Percentiles rank a stretch among this genome's conserved stretches.
These are phyloP conservation scores for Fusarium clavum DNA, from an alignment of 2,329 filamentous ascomycete genomes.

Conservation along the genomic window DNA sequence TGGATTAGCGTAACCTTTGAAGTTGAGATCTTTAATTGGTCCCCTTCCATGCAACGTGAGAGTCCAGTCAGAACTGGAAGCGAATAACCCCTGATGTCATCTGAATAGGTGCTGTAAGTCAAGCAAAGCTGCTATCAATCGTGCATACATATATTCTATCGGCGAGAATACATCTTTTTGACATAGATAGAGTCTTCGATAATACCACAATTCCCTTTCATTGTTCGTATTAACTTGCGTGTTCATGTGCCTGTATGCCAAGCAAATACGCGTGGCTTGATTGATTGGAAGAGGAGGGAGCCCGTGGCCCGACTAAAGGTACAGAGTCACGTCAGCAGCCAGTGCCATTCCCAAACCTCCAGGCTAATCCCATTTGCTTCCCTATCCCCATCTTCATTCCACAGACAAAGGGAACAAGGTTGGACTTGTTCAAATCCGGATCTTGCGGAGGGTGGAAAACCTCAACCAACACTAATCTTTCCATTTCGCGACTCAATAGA, in stretches of 20 bases:
- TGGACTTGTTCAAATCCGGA: constrained; percentile 37
- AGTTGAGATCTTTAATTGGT: background rate
- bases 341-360: background rate
- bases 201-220: background rate
- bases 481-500: constrained; percentile 4
- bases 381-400: constrained; percentile 16
- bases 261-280: constrained; percentile 34
- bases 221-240: constrained; percentile 5
- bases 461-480: constrained; percentile 14
- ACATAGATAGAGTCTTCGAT: background rate
- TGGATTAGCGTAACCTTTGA: constrained; percentile 43
- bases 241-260: constrained; percentile 32
- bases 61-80: constrained; percentile 7
- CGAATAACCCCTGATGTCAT: constrained; percentile 31
- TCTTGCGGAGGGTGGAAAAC: constrained; percentile 16
- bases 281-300: constrained; percentile 35
- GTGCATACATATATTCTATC: background rate
- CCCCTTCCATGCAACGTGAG: background rate
- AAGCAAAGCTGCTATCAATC: background rate
- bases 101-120: background rate
- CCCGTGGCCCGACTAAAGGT: constrained; percentile 26
- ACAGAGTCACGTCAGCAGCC: constrained; percentile 42
- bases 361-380: background rate
- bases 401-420: constrained; percentile 35
- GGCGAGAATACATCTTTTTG: background rate